Evolutionary conservation across 306 rosid genomes (phyloP), one percentile per base, ranked within the genome.

Genomic region (Fagus crenata): DNA sequence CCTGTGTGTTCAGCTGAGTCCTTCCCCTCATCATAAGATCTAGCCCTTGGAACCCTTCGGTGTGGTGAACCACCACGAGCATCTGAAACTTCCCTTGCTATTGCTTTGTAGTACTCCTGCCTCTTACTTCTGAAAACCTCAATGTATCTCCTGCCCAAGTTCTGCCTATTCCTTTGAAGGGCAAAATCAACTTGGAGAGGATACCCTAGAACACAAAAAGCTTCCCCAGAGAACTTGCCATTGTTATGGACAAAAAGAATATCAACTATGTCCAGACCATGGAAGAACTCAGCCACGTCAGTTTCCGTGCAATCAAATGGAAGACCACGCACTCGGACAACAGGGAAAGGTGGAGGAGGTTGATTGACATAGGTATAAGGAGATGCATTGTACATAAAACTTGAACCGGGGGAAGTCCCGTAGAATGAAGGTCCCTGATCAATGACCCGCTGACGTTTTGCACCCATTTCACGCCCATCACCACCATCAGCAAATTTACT

Each of bases 141-240:
- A 33, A 92, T 96, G 56, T 93, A 93, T 84, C 98, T 86, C 86
- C 94, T 87, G 54, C 97, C 97, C 82, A 93, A 87, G 80, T 92
- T 93, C 82, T 93, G 96, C 77, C 94, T 84, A 78, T 93, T 93
- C 76, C 90, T 91, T 73, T 90, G 93, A 83, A 93, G 96, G 18
- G 98, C 97, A 77, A 89, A 93, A 80, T 93, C 98, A 74, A 93
- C 97, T 81, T 93, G 98, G 70, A 92, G 90, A 75, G 98, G 98
- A 81, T 91, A 90, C 11, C 93, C 97, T 74, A 93, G 79, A 75
- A 93, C 97, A 85, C 98, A 93, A 78, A 84, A 92, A 17, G 90
- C 98, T 89, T 93, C 97, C 78, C 97, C 98, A 2, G 89, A 76
- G 87, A 92, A 92, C 86, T 93, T 93, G 33, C 93, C 89, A 72